A percentile compares a stretch with the other conserved stretches of the same genome.
Evolutionary conservation across 495 filamentous ascomycete genomes (phyloP).

Genomic region (Rostrohypoxylon terebratum): DNA sequence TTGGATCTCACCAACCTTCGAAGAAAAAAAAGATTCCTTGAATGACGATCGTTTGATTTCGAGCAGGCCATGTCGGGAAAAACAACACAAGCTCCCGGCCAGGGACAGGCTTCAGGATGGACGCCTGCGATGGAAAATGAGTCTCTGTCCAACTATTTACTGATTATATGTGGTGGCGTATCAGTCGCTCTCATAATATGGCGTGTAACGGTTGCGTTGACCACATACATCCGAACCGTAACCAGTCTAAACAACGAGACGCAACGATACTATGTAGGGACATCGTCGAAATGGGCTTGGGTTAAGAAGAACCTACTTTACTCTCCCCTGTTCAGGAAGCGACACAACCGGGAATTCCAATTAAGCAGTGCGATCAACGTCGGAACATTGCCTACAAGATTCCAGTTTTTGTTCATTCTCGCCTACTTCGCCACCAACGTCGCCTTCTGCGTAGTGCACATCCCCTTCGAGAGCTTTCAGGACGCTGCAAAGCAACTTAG

Average conservation of each 20-base stretch:
- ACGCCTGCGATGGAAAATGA: conserved; percentile 55
- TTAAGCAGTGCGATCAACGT: conserved; percentile 88
- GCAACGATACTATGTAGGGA: conserved; percentile 66
- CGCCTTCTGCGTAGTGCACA: conserved; percentile 79
- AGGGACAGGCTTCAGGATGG: conserved; percentile 49
- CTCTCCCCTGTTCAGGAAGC: conserved; percentile 81
- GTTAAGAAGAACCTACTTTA: conserved; percentile 87
- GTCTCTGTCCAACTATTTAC: conserved; percentile 60
- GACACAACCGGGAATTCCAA: conserved; percentile 90
- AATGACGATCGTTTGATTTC: conserved; percentile 15
- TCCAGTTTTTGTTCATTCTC: conserved; percentile 80
- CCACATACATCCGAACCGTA: conserved; percentile 79
- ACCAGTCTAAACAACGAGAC: conserved; percentile 74
- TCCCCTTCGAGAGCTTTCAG: conserved; percentile 70
- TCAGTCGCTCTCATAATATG: conserved; percentile 59
- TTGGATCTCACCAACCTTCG: conserved; percentile 19
- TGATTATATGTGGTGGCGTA: conserved; percentile 59
- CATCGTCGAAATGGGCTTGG: conserved; percentile 67
- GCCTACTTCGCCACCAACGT: conserved; percentile 81
- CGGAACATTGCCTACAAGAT: conserved; percentile 87
- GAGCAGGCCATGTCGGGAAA: conserved; percentile 31
- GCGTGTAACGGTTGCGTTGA: conserved; percentile 64
- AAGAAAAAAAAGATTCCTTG: conserved; percentile 31
- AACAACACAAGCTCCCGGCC: conserved; percentile 27
- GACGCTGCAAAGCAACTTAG: conserved; percentile 67